phyloP scores from a whole-genome alignment of 73 alveolate genomes.

The Vitrella brassicaformis region DNA sequence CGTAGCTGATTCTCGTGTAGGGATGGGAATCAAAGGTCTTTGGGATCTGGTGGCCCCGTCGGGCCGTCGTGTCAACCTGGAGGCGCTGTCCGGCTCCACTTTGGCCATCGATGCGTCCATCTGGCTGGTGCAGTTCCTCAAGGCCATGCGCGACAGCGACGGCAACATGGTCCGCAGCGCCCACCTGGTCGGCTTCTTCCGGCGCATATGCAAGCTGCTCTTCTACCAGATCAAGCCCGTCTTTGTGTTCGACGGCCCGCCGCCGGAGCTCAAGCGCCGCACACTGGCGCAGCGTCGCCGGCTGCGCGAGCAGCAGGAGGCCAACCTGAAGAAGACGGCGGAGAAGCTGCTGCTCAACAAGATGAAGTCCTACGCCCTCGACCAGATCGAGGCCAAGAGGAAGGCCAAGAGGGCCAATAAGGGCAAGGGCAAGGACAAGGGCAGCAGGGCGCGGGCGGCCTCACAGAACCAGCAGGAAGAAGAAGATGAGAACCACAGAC shows the following conservation, averaged over 20 bases:
- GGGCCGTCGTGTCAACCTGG: slow-evolving; percentile 41
- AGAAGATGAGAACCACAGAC: no score
- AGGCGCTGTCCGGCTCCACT: slow-evolving; percentile 41
- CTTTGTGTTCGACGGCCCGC: slow-evolving; percentile 52
- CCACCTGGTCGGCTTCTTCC: slow-evolving; percentile 42
- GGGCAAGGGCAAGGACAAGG: not conserved
- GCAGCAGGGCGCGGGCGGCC: not conserved
- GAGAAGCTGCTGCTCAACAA: slow-evolving; percentile 39
- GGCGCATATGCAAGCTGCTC: slow-evolving; percentile 46
- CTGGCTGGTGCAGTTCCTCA: slow-evolving; percentile 48
- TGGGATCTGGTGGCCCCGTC: slow-evolving; percentile 46
- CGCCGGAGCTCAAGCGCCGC: slow-evolving; percentile 41
- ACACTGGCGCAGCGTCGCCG: slow-evolving; percentile 26
- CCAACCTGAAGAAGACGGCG: slow-evolving; percentile 45
- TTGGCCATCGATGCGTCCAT: slow-evolving; percentile 51
- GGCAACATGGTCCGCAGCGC: not conserved
- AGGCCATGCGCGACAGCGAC: not conserved
- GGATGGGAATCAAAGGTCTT: slow-evolving; percentile 51
- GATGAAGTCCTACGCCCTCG: no score
- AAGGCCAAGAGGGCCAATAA: slow-evolving; percentile 21
- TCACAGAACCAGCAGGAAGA: not conserved
- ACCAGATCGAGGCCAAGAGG: no score
- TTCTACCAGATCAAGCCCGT: slow-evolving; percentile 55
- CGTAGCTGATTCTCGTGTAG: no score
- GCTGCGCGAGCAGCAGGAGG: slow-evolving; percentile 6